Evolutionary conservation across 2,329 filamentous ascomycete species (phyloP), one percentile per base, ranked within the genome.

Genomic region (Acrocalymma vagum): DNA sequence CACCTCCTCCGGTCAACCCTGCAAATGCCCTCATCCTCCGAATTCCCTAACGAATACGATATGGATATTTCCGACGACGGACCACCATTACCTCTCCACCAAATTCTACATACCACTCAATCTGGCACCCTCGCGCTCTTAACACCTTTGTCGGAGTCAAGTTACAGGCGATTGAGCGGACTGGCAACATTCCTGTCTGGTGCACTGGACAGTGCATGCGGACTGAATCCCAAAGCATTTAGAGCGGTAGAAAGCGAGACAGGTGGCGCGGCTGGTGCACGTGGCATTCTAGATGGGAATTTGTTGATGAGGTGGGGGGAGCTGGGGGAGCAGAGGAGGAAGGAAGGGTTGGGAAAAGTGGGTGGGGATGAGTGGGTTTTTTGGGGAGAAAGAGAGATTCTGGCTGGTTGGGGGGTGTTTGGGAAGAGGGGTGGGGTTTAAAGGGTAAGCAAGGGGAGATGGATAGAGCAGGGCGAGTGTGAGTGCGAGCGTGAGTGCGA

Each of bases 161-260:
- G 85, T 9, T 97, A 97, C 71, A 86, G 94, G 2, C 86, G 92
- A 0, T 80, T 99, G 3, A 85, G 85, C 4, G 90, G 89, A 2
- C 77, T 99, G 4, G 83, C 92, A 30, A 88, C 86, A 4, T 91
- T 95, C 63, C 78, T 99, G 2, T 78, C 85, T 7, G 88, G 85
- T 22, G 84, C 86, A 0, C 80, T 96, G 6, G 85, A 89, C 28
- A 85, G 91, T 49, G 75, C 87, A 4, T 89, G 85, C 6, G 90
- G 89, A 0, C 77, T 96, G 33, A 97, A 97, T 69, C 87, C 90
- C 2, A 84, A 88, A 39, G 89, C 85, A 0, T 89, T 93, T 71
- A 81, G 94, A 10, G 76, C 82, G 58, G 65, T 75, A 14, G 76
- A 77, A 24, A 72, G 67, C 4, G 74, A 73, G 29, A 48, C 61